These are phyloP conservation scores for Phanerochaete sordida DNA, from an alignment of 768 basidiomycete species.

Conservation along the genomic window DNA sequence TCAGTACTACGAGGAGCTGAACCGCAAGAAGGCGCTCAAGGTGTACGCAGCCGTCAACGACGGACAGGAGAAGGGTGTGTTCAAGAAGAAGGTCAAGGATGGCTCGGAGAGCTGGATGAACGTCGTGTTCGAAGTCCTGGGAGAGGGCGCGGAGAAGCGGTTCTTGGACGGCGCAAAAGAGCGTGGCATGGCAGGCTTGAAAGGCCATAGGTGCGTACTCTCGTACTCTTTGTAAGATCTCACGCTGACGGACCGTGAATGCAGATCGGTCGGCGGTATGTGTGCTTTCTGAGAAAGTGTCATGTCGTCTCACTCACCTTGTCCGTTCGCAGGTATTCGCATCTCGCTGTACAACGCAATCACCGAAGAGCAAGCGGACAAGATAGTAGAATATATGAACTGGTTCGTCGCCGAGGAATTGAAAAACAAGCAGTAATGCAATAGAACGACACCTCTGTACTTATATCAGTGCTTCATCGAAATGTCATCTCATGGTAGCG, in stretches of 20 bases:
- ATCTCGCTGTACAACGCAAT: conserved; percentile 61
- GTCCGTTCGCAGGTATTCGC: conserved; percentile 39
- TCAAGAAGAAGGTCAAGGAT: conserved; percentile 66
- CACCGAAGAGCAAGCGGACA: conserved; percentile 42
- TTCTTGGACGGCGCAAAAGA: conserved; percentile 83
- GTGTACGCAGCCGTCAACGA: conserved; percentile 71
- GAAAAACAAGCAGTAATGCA: neutral
- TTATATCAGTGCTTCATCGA: neutral
- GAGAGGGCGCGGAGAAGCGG: conserved; percentile 64
- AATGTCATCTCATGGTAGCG: too few species aligned
- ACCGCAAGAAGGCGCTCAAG: conserved; percentile 70
- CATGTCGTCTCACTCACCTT: neutral
- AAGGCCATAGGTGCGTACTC: conserved; percentile 83
- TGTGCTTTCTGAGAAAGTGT: neutral
- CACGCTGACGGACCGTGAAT: neutral
- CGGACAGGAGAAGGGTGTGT: conserved; percentile 68
- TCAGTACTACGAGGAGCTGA: conserved; percentile 58
- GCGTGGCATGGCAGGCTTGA: conserved; percentile 78
- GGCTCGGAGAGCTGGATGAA: conserved; percentile 95
- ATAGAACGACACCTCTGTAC: neutral
- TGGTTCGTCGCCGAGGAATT: conserved; percentile 23
- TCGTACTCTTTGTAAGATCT: neutral
- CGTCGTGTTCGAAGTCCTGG: conserved; percentile 76
- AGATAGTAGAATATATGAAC: conserved; percentile 26
- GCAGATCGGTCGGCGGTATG: conserved; percentile 39